Evolutionary conservation across 208 protist species (phyloP), one percentile per base, ranked within the genome.

Genomic region (Leishmania martiniquensis): DNA sequence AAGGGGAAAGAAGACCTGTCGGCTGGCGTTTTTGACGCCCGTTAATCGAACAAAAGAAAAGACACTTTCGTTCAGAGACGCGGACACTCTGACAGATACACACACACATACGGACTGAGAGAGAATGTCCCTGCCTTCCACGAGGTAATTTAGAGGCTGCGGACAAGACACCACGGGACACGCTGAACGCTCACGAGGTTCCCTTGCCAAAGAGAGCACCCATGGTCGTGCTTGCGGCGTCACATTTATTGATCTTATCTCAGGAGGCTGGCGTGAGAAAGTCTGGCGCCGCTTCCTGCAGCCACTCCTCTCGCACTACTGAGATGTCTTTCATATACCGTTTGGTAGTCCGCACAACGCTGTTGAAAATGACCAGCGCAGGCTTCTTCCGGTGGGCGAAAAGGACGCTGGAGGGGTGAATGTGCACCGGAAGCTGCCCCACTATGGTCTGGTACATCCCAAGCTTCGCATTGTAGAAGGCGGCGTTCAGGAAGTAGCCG

Each of bases 321-420:
- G 92, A 92, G 6, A 98, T 87, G 74, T 97, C 92, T 75, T 96
- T 95, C 91, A 98, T 97, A 85, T 96, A 98, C 47, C 89, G 86
- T 79, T 95, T 96, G 29, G 90, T 97, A 10, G 95, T 98, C 39
- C 89, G 90, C 32, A 98, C 92, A 13, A 98, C 89, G 67, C 85
- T 95, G 84, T 95, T 93, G 78, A 96, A 98, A 15, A 98, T 67
- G 1, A 98, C 92, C 6, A 98, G 70, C 34, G 93, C 85, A 0
- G 95, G 92, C 66, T 96, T 96, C 71, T 85, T 89, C 51, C 95
- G 90, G 54, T 91, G 86, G 1, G 86, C 82, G 72, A 98, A 98
- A 55, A 98, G 87, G 9, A 95, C 91, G 71, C 92, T 96, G 32
- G 92, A 95, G 0, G 95, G 95, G 75, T 98, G 95, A 22, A 98